Conservation (phyloP, 2,329 filamentous ascomycete species). For the Paecilomyces fulvus region DNA sequence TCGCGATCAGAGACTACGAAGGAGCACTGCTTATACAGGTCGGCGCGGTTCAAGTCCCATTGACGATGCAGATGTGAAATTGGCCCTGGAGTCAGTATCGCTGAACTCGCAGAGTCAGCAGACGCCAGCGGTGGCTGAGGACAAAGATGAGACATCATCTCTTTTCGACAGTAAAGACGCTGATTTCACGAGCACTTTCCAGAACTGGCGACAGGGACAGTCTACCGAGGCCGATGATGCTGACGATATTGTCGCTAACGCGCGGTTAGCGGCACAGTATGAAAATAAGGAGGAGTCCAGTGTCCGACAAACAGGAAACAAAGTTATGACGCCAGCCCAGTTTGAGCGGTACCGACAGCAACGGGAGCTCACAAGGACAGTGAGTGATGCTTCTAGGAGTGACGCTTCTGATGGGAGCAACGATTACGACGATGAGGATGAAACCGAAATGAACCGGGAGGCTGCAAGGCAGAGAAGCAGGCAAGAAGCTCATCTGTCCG, state of each 20-base stretch:
- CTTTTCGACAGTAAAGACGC: slow-evolving; percentile 15
- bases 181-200: slow-evolving; percentile 4
- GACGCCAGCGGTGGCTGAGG: slow-evolving; percentile 11
- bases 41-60: slow-evolving; percentile 18
- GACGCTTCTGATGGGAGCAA: slow-evolving; percentile 54
- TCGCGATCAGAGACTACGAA: slow-evolving; percentile 16
- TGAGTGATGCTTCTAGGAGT: slow-evolving; percentile 39
- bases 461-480: slow-evolving; percentile 70
- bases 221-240: slow-evolving; percentile 1
- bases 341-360: slow-evolving; percentile 70
- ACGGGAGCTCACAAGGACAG: slow-evolving; percentile 59
- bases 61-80: slow-evolving; percentile 32
- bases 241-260: slow-evolving; percentile 31
- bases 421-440: slow-evolving; percentile 70
- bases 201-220: slow-evolving; percentile 2
- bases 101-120: slow-evolving; percentile 18
- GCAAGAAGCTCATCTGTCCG: slow-evolving; percentile 81
- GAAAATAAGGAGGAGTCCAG: slow-evolving; percentile 29
- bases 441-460: slow-evolving; percentile 64
- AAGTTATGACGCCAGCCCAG: slow-evolving; percentile 83
- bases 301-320: slow-evolving; percentile 44
- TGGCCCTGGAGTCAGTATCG: slow-evolving; percentile 27
- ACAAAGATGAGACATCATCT: slow-evolving; percentile 16
- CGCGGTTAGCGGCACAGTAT: slow-evolving; percentile 38
- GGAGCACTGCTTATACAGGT: slow-evolving; percentile 22